phyloP scores from a whole-genome alignment of 2,329 filamentous ascomycete species.

The Trichoderma sp. region DNA sequence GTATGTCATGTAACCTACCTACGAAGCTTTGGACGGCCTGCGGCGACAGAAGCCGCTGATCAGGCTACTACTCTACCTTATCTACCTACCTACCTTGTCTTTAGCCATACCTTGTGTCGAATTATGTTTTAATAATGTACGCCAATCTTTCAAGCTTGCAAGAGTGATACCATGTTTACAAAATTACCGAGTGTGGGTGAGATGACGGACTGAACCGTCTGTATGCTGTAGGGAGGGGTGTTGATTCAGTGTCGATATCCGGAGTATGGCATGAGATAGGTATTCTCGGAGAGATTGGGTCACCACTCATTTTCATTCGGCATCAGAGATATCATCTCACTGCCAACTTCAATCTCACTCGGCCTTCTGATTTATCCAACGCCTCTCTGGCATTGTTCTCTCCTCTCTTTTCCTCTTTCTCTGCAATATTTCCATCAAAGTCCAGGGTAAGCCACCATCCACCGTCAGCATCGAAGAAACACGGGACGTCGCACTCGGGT shows the following conservation, averaged over 20 bases:
- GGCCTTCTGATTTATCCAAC: neutral
- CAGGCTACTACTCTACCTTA: slow-evolving; percentile 1
- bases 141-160: neutral
- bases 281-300: no score
- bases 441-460: neutral
- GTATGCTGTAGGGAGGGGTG: no score
- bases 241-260: no score
- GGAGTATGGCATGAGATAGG: no score
- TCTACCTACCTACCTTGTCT: neutral
- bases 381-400: neutral
- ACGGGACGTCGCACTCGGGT: slow-evolving; percentile 4
- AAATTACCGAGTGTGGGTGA: no score
- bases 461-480: neutral
- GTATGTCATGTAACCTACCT: slow-evolving; percentile 24
- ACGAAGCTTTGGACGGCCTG: neutral
- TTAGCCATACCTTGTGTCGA: slow-evolving; percentile 5
- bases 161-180: no score
- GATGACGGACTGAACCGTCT: no score
- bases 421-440: neutral
- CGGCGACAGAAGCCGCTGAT: slow-evolving; percentile 9
- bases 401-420: neutral
- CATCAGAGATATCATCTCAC: neutral
- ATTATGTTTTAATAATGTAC: slow-evolving; percentile 14
- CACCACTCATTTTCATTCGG: no score
- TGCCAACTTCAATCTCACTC: neutral